Base-by-base conservation (phyloP, 2,329 filamentous ascomycete genomes). In the Cadophora sp. region DNA sequence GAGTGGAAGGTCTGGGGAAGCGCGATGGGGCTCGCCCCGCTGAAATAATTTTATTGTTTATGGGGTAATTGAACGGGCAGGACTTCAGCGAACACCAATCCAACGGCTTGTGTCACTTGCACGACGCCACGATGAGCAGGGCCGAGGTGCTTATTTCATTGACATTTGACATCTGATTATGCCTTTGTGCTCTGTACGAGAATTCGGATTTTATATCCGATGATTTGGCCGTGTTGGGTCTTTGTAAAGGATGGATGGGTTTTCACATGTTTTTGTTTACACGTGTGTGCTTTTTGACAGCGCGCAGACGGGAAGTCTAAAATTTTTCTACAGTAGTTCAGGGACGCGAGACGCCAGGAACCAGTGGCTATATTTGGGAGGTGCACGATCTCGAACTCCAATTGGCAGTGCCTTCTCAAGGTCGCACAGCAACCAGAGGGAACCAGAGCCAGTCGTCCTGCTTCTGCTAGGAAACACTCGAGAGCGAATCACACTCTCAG, bases 61-160 rank as follows among this genome's bases (percentile, higher is more conserved):
- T 65, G 63, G 63, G 63, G 63, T 59, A 65, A 56, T 56, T 48
- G 43, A n/a, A n/a, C 43, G 19, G 40, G 40, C n/a, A 26, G 31
- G 34, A n/a, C 29, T 5, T 22, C 14, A 31, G 62, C 50, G 37
- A n/a, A n/a, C n/a, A n/a, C 29, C 61, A 34, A 63, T 43, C 14
- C 31, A 59, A 12, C 53, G 19, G 55, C n/a, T 9, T 27, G n/a
- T 26, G 43, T 43, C 51, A 31, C 26, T 27, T 29, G 51, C 26
- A n/a, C 51, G 4, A 55, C 51, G 51, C 51, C 51, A 31, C 51
- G n/a, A 16, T 27, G 3, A 26, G 4, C 12, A 26, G 56, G 56
- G 34, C 59, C 59, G 59, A 62, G 59, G 59, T 62, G 59, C 59
- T 62, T 62, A 11, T 62, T 62, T n/a, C 27, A 27, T 46, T 60